These are phyloP conservation scores for Podaxis pistillaris DNA, from an alignment of 768 basidiomycete genomes.

Conservation along the genomic window DNA sequence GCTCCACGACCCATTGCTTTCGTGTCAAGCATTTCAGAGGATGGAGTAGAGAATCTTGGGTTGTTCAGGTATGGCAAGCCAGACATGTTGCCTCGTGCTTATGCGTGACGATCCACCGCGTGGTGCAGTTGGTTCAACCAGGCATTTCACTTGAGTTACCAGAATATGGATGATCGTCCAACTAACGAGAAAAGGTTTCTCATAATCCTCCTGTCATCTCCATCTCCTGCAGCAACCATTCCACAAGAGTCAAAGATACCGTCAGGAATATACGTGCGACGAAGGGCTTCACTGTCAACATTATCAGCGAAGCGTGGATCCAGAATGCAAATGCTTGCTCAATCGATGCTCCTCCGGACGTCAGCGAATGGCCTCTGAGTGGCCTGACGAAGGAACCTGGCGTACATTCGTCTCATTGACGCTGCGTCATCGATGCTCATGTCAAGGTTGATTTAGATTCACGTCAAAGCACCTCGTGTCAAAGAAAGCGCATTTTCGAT, in stretches of 20 bases:
- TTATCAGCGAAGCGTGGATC: slow-evolving; percentile 70
- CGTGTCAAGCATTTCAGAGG: slow-evolving; percentile 55
- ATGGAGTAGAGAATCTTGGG: slow-evolving; percentile 58
- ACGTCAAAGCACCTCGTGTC: slow-evolving; percentile 53
- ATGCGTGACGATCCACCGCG: neutral
- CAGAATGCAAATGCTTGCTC: slow-evolving; percentile 53
- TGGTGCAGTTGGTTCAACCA: slow-evolving; percentile 44
- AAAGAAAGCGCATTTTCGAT: slow-evolving; percentile 63
- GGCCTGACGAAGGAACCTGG: slow-evolving; percentile 59
- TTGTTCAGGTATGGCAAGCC: slow-evolving; percentile 42
- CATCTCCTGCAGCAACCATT: slow-evolving; percentile 35
- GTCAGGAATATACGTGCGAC: slow-evolving; percentile 61
- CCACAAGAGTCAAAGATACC: slow-evolving; percentile 50
- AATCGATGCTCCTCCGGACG: slow-evolving; percentile 50
- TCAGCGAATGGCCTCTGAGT: slow-evolving; percentile 61
- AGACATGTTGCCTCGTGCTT: neutral
- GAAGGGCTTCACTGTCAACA: slow-evolving; percentile 70
- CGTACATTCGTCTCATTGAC: slow-evolving; percentile 32
- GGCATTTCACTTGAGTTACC: slow-evolving; percentile 21
- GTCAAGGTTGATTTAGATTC: slow-evolving; percentile 27
- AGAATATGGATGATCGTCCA: slow-evolving; percentile 19
- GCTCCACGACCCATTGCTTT: slow-evolving; percentile 70
- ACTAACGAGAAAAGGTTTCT: slow-evolving; percentile 36
- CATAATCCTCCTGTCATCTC: slow-evolving; percentile 66
- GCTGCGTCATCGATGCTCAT: neutral